Base-by-base conservation (phyloP, 78 protist genomes). In the Dictyostelium brefeldianum region DNA sequence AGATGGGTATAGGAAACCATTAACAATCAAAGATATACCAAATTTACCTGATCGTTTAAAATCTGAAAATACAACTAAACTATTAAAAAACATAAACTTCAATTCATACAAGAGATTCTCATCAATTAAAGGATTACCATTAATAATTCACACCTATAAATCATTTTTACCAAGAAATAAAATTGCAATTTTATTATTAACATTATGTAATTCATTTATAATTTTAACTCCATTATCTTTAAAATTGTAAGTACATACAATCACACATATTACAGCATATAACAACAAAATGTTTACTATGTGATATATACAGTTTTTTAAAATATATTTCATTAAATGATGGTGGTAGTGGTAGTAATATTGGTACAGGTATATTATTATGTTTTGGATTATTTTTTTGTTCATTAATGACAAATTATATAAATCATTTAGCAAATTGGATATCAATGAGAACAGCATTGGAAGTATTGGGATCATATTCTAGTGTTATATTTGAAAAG, bases 221-320 rank as follows among this genome's bases (percentile, higher is more conserved):
- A 81, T 81, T 51, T 1, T 64, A 11, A 27, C 89, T 8, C 89
- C 89, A 48, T 64, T 81, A 27, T 43, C 47, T 29, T 20, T 81
- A 48, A 81, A 81, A 81, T 46, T 29, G 89, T 59, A n/a, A 56
- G 65, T 51, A n/a, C n/a, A n/a, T n/a, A n/a, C n/a, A n/a, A n/a
- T n/a, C n/a, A n/a, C n/a, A n/a, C n/a, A n/a, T n/a, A n/a, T n/a
- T n/a, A n/a, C n/a, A n/a, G n/a, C n/a, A n/a, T n/a, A n/a, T n/a
- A n/a, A n/a, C n/a, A n/a, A n/a, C n/a, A n/a, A n/a, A n/a, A n/a
- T n/a, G n/a, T n/a, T n/a, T n/a, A n/a, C n/a, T n/a, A n/a, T n/a
- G n/a, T n/a, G n/a, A n/a, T n/a, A n/a, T n/a, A n/a, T n/a, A n/a
- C n/a, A n/a, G n/a, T n/a, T n/a, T n/a, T 48, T 48, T 48, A 48